Base-by-base conservation (phyloP, 345 rosid genomes). In the Combretum micranthum region DNA sequence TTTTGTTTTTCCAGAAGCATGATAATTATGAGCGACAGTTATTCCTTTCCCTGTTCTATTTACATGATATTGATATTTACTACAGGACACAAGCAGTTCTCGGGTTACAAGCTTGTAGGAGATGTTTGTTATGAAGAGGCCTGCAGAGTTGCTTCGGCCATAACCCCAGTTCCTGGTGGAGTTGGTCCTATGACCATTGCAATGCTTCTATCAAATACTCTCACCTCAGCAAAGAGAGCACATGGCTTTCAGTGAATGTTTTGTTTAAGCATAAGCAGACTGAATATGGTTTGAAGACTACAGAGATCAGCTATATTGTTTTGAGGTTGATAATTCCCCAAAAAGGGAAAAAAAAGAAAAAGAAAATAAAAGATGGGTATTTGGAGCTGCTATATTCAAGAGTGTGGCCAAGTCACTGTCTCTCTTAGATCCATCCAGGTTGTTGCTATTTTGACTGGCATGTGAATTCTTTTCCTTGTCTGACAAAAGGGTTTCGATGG, bases 151-250 rank as follows among this genome's bases (percentile, higher is more conserved):
- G 96, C 94, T 58, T 77, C 86, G 23, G 89, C 89, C 15, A 52
- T 85, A 55, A 90, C 97, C 42, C 93, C 93, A 42, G 93, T 90
- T 64, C 96, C 90, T 0, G 89, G 97, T 6, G 96, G 96, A 57
- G 96, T 90, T 55, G 97, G 97, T 63, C 91, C 96, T 0, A 87
- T 90, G 96, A 87, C 96, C 7, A 83, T 85, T 61, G 96, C 91
- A 21, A 82, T 90, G 96, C 97, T 90, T 59, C 85, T 85, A 8
- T 75, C 88, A 7, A 87, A 90, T 65, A 87, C 94, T n/a, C 80
- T 92, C 53, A 66, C 42, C 47, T 79, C 98, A 0, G 90, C 96
- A 12, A 84, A 86, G 81, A 81, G 93, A 65, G 42, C 61, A 39
- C 70, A 73, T 69, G 75, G 79, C 63, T 77, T 84, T 56, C 57